A percentile compares a stretch with the other conserved stretches of the same genome.
Conservation (phyloP, 2,329 filamentous ascomycete genomes). For the Verticillium dahliae region DNA sequence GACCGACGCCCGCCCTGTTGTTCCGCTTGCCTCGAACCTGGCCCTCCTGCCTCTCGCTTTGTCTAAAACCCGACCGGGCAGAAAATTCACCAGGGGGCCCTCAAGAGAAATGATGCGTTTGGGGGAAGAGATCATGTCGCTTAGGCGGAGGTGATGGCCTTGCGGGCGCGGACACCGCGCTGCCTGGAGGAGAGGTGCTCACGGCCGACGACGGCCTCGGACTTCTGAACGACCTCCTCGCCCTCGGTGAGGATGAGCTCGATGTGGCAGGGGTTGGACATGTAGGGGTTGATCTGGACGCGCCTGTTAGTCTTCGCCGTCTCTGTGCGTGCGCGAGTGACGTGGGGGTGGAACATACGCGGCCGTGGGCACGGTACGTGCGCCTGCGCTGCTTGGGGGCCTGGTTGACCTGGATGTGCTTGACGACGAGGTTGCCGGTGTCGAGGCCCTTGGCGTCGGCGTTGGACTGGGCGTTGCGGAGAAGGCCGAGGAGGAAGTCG, state of each 20-base stretch:
- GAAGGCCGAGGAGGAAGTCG: slow-evolving; percentile 93
- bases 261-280: slow-evolving; percentile 99
- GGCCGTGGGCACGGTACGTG: slow-evolving; percentile 99
- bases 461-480: slow-evolving; percentile 97
- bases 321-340: background rate
- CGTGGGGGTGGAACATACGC: slow-evolving; percentile 62
- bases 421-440: slow-evolving; percentile 94
- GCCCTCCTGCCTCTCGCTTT: background rate
- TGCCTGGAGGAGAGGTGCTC: slow-evolving; percentile 82
- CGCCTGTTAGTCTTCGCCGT: background rate
- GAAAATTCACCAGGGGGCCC: background rate
- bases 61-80: background rate
- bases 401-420: slow-evolving; percentile 99
- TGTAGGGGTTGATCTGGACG: slow-evolving; percentile 96
- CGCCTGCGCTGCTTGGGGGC: slow-evolving; percentile 98
- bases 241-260: slow-evolving; percentile 99
- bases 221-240: slow-evolving; percentile 94
- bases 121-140: slow-evolving; percentile 8
- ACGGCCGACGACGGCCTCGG: slow-evolving; percentile 58
- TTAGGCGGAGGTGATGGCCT: slow-evolving; percentile 61
- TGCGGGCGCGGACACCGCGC: slow-evolving; percentile 65
- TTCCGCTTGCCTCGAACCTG: background rate
- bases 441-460: slow-evolving; percentile 96
- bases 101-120: background rate
- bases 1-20: background rate